phyloP scores from a whole-genome alignment of 2,329 filamentous ascomycete genomes.

The Zasmidium angulare region DNA sequence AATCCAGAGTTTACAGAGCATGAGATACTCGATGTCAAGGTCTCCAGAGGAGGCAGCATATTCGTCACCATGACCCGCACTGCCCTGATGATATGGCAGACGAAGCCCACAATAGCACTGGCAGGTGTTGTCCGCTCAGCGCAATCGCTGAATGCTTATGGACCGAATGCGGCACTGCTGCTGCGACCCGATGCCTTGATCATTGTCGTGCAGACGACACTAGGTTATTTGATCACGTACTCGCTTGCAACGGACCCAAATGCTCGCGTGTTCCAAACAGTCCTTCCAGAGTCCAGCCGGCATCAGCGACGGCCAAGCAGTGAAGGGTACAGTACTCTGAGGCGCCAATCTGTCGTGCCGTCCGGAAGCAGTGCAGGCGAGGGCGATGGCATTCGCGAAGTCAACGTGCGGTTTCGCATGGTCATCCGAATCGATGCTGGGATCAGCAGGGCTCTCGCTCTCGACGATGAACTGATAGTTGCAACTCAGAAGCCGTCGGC shows the following conservation, averaged over 20 bases:
- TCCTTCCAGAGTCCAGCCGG: conserved; percentile 61
- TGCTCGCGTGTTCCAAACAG: conserved; percentile 79
- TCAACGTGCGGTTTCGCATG: conserved; percentile 91
- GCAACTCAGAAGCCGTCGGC: conserved; percentile 88
- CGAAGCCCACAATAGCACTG: conserved; percentile 84
- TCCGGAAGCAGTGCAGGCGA: conserved; percentile 70
- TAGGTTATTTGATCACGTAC: conserved; percentile 91
- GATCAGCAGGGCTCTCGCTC: conserved; percentile 79
- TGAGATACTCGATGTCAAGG: conserved; percentile 69
- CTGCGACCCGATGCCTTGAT: conserved; percentile 90
- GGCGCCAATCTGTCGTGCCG: conserved; percentile 19
- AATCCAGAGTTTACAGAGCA: conserved; percentile 10
- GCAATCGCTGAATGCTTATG: conserved; percentile 78
- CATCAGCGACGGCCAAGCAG: conserved; percentile 53
- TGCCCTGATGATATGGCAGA: conserved; percentile 94
- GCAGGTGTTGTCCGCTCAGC: conserved; percentile 80
- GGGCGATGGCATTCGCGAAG: conserved; percentile 76
- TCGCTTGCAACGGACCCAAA: conserved; percentile 82
- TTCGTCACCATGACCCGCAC: conserved; percentile 86
- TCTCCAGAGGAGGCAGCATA: conserved; percentile 75
- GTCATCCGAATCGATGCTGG: conserved; percentile 97
- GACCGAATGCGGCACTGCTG: conserved; percentile 78
- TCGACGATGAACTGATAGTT: conserved; percentile 90
- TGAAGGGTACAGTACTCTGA: conserved; percentile 33
- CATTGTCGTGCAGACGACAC: conserved; percentile 81